A percentile compares a stretch with the other conserved stretches of the same genome.
phyloP scores from a whole-genome alignment of 1,139 yeast species.

The Nakaseomyces sp. region DNA sequence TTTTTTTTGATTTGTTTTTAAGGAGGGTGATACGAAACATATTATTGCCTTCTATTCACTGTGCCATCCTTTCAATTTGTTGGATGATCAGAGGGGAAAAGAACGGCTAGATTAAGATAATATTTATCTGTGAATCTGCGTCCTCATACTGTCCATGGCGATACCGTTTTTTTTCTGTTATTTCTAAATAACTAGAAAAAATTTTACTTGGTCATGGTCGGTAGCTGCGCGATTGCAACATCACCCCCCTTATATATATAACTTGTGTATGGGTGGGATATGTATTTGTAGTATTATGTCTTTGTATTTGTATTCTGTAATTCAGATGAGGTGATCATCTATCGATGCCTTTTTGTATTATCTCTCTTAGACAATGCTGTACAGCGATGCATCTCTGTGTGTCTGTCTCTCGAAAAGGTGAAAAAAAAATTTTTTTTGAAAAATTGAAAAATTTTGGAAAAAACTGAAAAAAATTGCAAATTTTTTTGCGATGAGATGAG shows the following conservation, averaged over 20 bases:
- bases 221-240: conserved; percentile 25
- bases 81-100: conserved; percentile 33
- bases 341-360: too few relatives aligned
- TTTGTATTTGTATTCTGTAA: too few relatives aligned
- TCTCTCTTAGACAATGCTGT: too few relatives aligned
- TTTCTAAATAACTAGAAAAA: too few relatives aligned
- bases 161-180: background rate
- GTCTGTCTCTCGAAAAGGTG: too few relatives aligned
- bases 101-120: conserved; percentile 29
- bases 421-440: too few relatives aligned
- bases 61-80: conserved; percentile 26
- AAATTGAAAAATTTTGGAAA: conserved; percentile 3
- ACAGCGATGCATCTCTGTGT: too few relatives aligned
- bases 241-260: background rate
- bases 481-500: conserved; percentile 4
- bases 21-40: conserved; percentile 16
- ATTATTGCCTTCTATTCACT: conserved; percentile 32
- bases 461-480: background rate
- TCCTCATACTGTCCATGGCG: conserved; percentile 30
- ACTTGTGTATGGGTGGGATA: too few relatives aligned
- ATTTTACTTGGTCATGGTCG: conserved; percentile 21
- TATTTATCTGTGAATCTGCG: conserved; percentile 21
- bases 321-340: too few relatives aligned
- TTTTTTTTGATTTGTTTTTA: conserved; percentile 3
- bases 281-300: background rate